Conservation (phyloP, 73 alveolate species). For the Paramecium tetraurelia region DNA sequence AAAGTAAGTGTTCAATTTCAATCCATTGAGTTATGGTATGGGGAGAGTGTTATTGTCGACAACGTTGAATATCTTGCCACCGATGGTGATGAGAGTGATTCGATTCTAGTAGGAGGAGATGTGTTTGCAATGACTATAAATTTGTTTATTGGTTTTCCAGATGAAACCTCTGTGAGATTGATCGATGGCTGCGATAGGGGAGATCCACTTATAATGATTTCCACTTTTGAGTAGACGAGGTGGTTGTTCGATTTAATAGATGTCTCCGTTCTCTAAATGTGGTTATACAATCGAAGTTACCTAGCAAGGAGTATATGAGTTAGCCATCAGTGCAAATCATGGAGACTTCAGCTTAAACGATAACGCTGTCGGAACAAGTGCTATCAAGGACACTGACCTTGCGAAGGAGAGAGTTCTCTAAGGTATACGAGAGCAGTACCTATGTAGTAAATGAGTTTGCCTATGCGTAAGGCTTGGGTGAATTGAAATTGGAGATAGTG, state of each 20-base stretch:
- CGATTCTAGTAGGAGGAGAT: background rate
- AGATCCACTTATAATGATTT: background rate
- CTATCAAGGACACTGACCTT: background rate
- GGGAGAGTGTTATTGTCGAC: background rate
- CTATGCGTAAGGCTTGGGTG: background rate
- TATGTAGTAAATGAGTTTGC: background rate
- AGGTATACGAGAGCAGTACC: background rate
- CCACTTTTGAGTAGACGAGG: background rate
- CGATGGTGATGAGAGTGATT: background rate
- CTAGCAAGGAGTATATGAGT: background rate
- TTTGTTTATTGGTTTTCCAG: background rate
- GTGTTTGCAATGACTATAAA: constrained; percentile 34
- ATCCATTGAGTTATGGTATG: background rate
- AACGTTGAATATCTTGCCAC: background rate
- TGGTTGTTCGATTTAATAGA: background rate
- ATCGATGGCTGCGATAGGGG: background rate
- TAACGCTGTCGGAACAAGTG: background rate
- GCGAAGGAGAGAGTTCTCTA: constrained; percentile 11
- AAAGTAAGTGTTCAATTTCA: background rate
- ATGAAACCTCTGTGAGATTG: background rate
- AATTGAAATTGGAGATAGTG: background rate
- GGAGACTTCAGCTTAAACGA: background rate
- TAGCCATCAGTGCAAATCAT: background rate
- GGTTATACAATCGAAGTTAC: background rate
- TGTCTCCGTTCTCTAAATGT: background rate